Evolutionary conservation across 495 filamentous ascomycete species (phyloP).

Genomic region (Lichenothelia convexa): DNA sequence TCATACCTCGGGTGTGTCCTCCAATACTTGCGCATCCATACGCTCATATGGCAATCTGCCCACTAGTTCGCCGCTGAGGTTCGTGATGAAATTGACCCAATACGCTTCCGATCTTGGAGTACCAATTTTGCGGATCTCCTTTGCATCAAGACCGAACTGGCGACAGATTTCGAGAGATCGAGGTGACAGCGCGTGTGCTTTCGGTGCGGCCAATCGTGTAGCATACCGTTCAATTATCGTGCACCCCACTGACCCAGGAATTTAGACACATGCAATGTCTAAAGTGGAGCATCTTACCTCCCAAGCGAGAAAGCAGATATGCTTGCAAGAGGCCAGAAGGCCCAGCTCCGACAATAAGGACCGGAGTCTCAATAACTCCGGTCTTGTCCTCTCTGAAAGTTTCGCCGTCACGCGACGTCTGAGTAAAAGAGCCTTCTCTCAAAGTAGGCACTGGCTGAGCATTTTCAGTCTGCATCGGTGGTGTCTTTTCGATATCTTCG

Average conservation of each 20-base stretch:
- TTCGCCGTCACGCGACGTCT: too few relatives aligned
- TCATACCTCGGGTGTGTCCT: slow-evolving; percentile 9
- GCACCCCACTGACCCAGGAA: too few relatives aligned
- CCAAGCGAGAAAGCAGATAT: slow-evolving; percentile 5
- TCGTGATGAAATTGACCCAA: slow-evolving; percentile 14
- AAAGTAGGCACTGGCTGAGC: too few relatives aligned
- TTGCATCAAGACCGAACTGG: slow-evolving; percentile 10
- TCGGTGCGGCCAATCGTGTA: slow-evolving; percentile 9
- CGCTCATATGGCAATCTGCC: slow-evolving; percentile 11
- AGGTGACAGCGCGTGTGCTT: slow-evolving; percentile 12
- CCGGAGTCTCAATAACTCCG: too few relatives aligned
- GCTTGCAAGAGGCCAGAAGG: slow-evolving; percentile 18
- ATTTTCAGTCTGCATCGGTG: too few relatives aligned
- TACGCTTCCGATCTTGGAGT: slow-evolving; percentile 8
- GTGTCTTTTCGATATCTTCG: too few relatives aligned
- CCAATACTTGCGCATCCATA: slow-evolving; percentile 12
- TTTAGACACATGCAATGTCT: too few relatives aligned
- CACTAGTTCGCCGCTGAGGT: slow-evolving; percentile 5
- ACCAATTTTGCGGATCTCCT: slow-evolving; percentile 7
- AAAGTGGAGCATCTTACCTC: slow-evolving; percentile 6
- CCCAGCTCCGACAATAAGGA: slow-evolving; percentile 24
- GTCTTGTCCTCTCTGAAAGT: too few relatives aligned
- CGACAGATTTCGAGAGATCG: slow-evolving; percentile 11
- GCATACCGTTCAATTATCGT: slow-evolving; percentile 12
- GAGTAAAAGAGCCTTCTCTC: too few relatives aligned